Conservation (phyloP, 441 rosid species). For the Pelargonium myrrhifolium region DNA sequence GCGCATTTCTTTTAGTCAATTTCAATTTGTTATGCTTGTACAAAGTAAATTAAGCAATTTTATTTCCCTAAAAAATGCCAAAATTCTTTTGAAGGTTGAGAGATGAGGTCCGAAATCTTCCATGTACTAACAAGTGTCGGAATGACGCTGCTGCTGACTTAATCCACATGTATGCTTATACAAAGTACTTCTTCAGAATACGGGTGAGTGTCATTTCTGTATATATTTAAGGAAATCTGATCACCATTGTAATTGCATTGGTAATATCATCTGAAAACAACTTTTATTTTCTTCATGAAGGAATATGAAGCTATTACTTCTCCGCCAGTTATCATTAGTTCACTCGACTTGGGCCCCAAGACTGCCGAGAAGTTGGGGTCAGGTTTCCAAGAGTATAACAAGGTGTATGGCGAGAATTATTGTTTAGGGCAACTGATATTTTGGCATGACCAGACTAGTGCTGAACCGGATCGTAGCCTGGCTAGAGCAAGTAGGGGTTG, state of each 20-base stretch:
- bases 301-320: conserved; percentile 76
- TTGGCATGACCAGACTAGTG: conserved; percentile 87
- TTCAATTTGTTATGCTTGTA: conserved; percentile 14
- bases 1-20: conserved; percentile 11
- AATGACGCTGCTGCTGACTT: conserved; percentile 99
- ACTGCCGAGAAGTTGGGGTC: conserved; percentile 65
- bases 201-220: conserved; percentile 39
- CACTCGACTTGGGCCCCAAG: conserved; percentile 93
- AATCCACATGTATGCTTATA: conserved; percentile 84
- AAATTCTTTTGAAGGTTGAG: conserved; percentile 70
- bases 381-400: conserved; percentile 64
- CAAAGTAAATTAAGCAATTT: conserved; percentile 10
- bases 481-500: conserved; percentile 79
- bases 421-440: conserved; percentile 93
- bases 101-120: conserved; percentile 80
- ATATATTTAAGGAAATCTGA: neutral
- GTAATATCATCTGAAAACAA: conserved; percentile 18
- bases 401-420: conserved; percentile 86
- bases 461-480: conserved; percentile 73
- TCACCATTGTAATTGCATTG: neutral
- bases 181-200: conserved; percentile 73
- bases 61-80: neutral
- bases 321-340: conserved; percentile 80
- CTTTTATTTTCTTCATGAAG: conserved; percentile 31
- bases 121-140: conserved; percentile 88